Base-by-base conservation (phyloP, 331 rosid species). In the Quercus lobata region DNA sequence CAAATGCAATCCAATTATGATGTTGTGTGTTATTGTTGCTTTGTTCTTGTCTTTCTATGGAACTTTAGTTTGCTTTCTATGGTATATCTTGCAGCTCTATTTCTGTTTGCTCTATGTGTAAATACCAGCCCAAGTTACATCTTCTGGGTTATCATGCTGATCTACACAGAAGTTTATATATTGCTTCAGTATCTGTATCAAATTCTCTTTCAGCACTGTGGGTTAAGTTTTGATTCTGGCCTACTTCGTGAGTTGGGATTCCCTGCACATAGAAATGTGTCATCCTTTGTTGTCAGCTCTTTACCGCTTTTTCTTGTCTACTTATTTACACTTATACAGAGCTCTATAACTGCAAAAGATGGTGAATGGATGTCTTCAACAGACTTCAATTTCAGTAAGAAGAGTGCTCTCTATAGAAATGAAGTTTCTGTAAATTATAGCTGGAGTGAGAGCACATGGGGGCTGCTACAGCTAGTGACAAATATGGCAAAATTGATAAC, bases 1-100 rank as follows among this genome's bases (percentile, higher is more conserved):
- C 97, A 89, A 83, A 91, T 96, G 99, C 90, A 92, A 65, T 91
- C 98, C 57, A 96, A 96, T 79, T 93, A 93, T 86, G 99, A 96
- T 69, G 86, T 92, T 16, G 99, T 96, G 62, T 96, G 99, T 76
- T 96, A 96, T 74, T 93, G 93, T 80, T 92, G 97, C 91, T 96
- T 96, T 80, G 84, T 92, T 83, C 84, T 96, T 24, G 92, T 96
- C 81, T 96, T 93, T 84, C 83, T 92, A 49, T 96, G 99, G 99
- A 96, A 96, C 87, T 96, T 96, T 85, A 93, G 99, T 84, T 79
- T 96, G 86, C 91, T 93, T 73, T 96, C 99, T 57, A 89, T 93
- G 97, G 90, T 89, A 77, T 96, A 96, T 81, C 92, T 96, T 22
- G 97, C 90, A 6, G 97, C 98, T 37, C 93, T 96, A 76, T 96